Base-by-base conservation (phyloP, 2,329 filamentous ascomycete genomes). In the Botrytis pseudocinerea region DNA sequence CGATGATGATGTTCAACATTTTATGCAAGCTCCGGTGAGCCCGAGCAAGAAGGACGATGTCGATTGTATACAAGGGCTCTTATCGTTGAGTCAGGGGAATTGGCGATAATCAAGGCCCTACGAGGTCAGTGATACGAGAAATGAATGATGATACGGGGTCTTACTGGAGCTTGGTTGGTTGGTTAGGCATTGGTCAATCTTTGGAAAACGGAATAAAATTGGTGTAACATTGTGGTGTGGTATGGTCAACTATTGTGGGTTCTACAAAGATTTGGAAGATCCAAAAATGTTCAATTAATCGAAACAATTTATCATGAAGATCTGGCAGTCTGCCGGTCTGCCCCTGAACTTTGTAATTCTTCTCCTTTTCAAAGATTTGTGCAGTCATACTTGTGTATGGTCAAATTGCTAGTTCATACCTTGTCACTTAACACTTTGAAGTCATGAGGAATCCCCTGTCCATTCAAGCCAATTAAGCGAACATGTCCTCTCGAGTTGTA, bases 71-170 rank as follows among this genome's bases (percentile, higher is more conserved):
- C 93, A 95, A 71, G 94, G 94, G n/a, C 83, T 98, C 76, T 82
- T 98, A 75, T 95, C 93, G 69, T 85, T 98, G 63, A 97, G 94
- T 79, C 93, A 97, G 83, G 95, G 95, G n/a, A 93, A 93, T 80
- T 98, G 95, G 94, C 88, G 89, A 70, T 81, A 76, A 73, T 48
- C 46, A 38, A 64, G 18, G 62, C 54, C 35, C 20, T 25, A 28
- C 28, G 25, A 38, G 22, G 51, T 25, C 40, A 62, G 60, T 32
- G 35, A 48, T 65, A 63, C 12, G 61, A 65, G 73, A 63, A 57
- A 74, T 54, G 70, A 64, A 68, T 71, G 42, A 66, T 20, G 69
- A 70, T 73, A 68, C 59, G 20, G 63, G 35, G 57, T 72, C n/a
- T 61, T 70, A 28, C 70, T 63, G 57, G 69, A 44, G 73, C 40